Evolutionary conservation across 805 yeast species (phyloP).

Genomic region (Yarrowia bubula): DNA sequence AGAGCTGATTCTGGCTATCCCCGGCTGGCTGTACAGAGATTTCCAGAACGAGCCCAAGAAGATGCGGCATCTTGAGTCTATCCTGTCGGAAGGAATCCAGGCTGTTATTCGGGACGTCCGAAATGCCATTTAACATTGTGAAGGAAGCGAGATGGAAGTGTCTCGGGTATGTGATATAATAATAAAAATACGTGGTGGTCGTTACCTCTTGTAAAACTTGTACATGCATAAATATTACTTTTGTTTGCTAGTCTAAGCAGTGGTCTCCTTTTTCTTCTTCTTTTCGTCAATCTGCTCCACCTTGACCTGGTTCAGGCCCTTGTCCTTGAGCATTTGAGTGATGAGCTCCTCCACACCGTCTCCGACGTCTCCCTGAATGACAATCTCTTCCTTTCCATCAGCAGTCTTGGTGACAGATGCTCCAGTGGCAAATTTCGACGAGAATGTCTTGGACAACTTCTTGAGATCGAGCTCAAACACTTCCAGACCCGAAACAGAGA

Average conservation of each 20-base stretch:
- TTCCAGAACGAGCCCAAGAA: slow-evolving; percentile 21
- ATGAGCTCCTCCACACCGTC: slow-evolving; percentile 84
- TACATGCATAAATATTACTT: neutral
- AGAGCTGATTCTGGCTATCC: slow-evolving; percentile 5
- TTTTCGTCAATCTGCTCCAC: slow-evolving; percentile 86
- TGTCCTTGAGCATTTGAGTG: slow-evolving; percentile 66
- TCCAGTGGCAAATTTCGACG: slow-evolving; percentile 94
- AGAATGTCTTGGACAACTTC: slow-evolving; percentile 86
- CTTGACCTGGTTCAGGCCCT: slow-evolving; percentile 78
- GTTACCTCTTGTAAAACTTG: no score
- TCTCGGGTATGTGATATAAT: neutral
- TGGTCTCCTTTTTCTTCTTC: slow-evolving; percentile 29
- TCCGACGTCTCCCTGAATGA: slow-evolving; percentile 92
- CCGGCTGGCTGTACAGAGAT: slow-evolving; percentile 15
- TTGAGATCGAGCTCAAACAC: slow-evolving; percentile 86
- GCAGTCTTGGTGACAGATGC: slow-evolving; percentile 86
- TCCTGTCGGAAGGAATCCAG: neutral
- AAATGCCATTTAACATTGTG: slow-evolving; percentile 6
- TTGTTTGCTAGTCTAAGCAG: neutral
- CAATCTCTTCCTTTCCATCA: slow-evolving; percentile 88
- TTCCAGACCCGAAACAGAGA: slow-evolving; percentile 83
- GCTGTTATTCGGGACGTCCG: slow-evolving; percentile 11
- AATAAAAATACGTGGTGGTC: neutral
- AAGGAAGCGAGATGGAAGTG: neutral
- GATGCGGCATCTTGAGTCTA: slow-evolving; percentile 11